Evolutionary conservation across 768 basidiomycete species (phyloP).

Genomic region (Dioszegia aurantiaca): DNA sequence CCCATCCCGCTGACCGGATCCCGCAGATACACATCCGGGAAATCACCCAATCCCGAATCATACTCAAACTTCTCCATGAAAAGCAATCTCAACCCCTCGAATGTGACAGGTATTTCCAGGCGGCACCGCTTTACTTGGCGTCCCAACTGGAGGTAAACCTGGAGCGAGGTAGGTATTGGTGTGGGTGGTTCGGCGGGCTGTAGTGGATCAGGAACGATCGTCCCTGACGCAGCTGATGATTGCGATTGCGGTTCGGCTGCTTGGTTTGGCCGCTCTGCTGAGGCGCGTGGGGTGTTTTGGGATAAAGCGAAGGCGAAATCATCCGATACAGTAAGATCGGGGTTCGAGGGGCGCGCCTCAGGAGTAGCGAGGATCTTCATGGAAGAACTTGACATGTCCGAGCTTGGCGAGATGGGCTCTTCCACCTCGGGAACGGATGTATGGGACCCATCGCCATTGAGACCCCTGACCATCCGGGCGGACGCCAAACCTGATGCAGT

Average conservation of each 20-base stretch:
- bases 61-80: constrained; percentile 96
- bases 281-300: neutral
- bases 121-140: constrained; percentile 82
- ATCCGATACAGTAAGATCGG: neutral
- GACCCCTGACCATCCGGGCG: constrained; percentile 6
- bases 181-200: constrained; percentile 1
- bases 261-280: neutral
- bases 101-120: constrained; percentile 65
- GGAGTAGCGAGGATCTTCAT: constrained; percentile 27
- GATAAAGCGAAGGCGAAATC: neutral
- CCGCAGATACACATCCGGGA: constrained; percentile 91
- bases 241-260: neutral
- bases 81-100: constrained; percentile 72
- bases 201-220: too few species aligned
- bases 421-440: neutral
- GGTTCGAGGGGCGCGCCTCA: constrained; percentile 9
- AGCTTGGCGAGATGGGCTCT: constrained; percentile 1
- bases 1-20: constrained; percentile 89
- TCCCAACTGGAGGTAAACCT: constrained; percentile 84
- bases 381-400: constrained; percentile 9
- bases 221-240: neutral
- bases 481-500: constrained; percentile 1
- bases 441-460: neutral
- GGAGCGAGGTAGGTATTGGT: constrained; percentile 53
- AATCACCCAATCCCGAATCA: constrained; percentile 86